Evolutionary conservation across 2,329 filamentous ascomycete genomes (phyloP), one percentile per base, ranked within the genome.

Genomic region (Mycogone perniciosa): DNA sequence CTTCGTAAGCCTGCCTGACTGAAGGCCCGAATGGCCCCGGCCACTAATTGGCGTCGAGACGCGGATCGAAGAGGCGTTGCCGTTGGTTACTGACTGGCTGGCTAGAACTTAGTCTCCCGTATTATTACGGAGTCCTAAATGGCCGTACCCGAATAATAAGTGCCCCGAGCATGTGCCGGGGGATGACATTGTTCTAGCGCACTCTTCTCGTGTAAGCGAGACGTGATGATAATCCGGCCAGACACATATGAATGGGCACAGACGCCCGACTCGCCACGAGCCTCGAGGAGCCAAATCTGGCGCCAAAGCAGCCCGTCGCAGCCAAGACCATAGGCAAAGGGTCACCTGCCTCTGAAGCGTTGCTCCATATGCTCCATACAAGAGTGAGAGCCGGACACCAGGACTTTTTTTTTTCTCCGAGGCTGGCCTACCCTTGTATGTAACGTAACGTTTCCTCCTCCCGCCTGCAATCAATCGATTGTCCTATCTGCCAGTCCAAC

Each of bases 11-110:
- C 39, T 26, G 39, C 39, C 26, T 20, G 50, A 40, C 31, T 38
- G 50, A 52, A 48, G 50, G 50, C 50, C 50, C 50, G 50, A 52
- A 48, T 52, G 50, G 46, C 46, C 31, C 34, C 50, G 20, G 41
- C 34, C 8, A 41, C 35, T 52, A 34, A 41, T 41, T 48, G 50
- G 50, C 30, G 30, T 35, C 44, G 39, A 29, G 35, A 8, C 46
- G 29, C 41, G 41, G 50, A 52, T 52, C 45, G 50, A 40, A n/a
- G 37, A n/a, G 44, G 31, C 29, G 41, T 51, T 35, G 42, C 48
- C 10, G 42, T 20, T 11, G 27, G 6, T 9, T 26, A 30, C 31
- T 46, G 37, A 46, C 37, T 44, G 31, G 43, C 33, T 42, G 20
- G 35, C 37, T 30, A 20, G 20, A 20, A 20, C 20, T 20, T 20